Percentiles rank a stretch among this genome's conserved stretches.
Conservation (phyloP, 257 asterid genomes). For the Jaltomata sinuosa region DNA sequence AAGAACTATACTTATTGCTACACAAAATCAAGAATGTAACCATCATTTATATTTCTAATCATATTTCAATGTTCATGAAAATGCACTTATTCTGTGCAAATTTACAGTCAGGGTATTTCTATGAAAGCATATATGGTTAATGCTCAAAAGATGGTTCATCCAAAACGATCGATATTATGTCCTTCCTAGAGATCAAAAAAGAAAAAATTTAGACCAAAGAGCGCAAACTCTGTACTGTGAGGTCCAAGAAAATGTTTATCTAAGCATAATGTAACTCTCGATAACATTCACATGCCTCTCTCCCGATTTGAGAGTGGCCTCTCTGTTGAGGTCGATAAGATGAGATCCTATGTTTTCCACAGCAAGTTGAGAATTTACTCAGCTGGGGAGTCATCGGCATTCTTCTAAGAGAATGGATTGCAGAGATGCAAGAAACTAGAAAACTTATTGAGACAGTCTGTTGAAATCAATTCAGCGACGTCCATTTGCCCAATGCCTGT, state of each 20-base stretch:
- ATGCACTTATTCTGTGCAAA: constrained; percentile 11
- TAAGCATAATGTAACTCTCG: neutral
- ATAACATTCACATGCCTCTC: neutral
- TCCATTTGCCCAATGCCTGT: constrained; percentile 49
- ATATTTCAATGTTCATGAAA: neutral
- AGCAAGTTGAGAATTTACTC: neutral
- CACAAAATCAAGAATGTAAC: neutral
- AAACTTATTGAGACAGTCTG: constrained; percentile 4
- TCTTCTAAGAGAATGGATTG: neutral
- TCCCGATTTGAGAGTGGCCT: neutral
- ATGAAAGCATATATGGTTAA: neutral
- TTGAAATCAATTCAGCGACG: constrained; percentile 31
- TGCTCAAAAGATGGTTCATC: neutral
- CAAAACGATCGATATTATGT: neutral
- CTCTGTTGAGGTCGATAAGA: neutral
- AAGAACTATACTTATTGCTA: neutral
- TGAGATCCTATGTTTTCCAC: neutral
- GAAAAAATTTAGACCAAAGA: neutral
- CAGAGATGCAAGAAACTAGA: constrained; percentile 4
- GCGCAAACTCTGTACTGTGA: neutral
- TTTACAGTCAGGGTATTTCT: neutral
- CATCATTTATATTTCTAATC: neutral
- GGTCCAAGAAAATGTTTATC: neutral
- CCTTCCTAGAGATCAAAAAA: neutral
- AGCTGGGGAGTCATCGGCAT: neutral